These are phyloP conservation scores for Hypoxylon perforatum DNA, from an alignment of 495 filamentous ascomycete genomes.

Conservation along the genomic window DNA sequence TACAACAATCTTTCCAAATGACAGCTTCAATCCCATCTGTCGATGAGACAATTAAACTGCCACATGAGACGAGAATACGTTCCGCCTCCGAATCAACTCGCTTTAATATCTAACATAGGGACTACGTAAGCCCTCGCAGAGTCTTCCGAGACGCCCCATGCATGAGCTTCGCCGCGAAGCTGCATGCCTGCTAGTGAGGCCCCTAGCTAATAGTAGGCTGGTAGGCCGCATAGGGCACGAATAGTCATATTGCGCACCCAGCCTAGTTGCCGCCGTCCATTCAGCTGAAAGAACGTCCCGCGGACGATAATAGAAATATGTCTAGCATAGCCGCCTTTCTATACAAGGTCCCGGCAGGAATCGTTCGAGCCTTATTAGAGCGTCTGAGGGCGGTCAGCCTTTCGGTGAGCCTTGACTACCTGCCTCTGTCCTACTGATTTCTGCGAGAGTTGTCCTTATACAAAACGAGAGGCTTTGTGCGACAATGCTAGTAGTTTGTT, in stretches of 20 bases:
- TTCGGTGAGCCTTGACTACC: neutral
- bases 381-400: conserved; percentile 28
- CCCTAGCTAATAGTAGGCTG: conserved; percentile 4
- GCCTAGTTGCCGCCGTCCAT: neutral
- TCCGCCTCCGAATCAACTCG: neutral
- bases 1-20: neutral
- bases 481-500: too few species aligned
- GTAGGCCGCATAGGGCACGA: conserved; percentile 9
- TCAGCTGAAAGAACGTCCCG: conserved; percentile 11
- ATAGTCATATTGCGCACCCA: neutral
- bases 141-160: neutral
- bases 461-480: too few species aligned
- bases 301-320: conserved; percentile 19
- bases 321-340: neutral
- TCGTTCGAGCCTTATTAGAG: conserved; percentile 10
- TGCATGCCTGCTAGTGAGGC: neutral
- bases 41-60: conserved; percentile 16
- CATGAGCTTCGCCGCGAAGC: conserved; percentile 1
- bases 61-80: conserved; percentile 5
- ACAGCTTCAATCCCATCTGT: neutral
- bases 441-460: too few species aligned
- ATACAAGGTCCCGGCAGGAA: conserved; percentile 14
- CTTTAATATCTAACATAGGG: neutral
- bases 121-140: neutral
- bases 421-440: neutral